Evolutionary conservation across 352 stramenopile species (phyloP), one percentile per base, ranked within the genome.

Genomic region (Globisporangium emineosum): DNA sequence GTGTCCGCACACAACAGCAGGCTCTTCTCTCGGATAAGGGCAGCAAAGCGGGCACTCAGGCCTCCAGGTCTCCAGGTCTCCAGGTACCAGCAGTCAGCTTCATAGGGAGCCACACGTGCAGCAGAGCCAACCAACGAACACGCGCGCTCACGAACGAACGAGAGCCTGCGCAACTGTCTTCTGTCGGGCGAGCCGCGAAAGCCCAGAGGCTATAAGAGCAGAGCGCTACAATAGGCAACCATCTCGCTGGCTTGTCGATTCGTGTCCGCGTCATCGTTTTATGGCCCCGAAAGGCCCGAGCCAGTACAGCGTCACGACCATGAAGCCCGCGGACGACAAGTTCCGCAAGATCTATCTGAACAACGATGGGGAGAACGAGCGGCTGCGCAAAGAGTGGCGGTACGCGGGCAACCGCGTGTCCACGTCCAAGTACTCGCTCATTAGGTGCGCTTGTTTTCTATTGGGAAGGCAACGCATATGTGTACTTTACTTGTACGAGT

Each of bases 381-480:
- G 65, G 2, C 66, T 91, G 33, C 76, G 76, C 19, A 64, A 66
- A 8, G 69, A 78, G 50, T 43, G 56, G 42, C 64, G 60, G 29
- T 91, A 89, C 64, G 70, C 73, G 0, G 69, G 78, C 60, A 98
- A 98, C 72, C 78, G 69, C 56, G 83, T 98, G 50, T 73, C 68
- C 6, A 98, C 92, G 47, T 93, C 84, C 72, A 98, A 97, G 79
- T 99, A 99, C 75, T 98, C 95, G 17, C 15, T 96, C 10, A n/a
- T 79, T 27, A 86, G 72, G 77, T 86, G 12, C 21, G 73, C 29
- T 5, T 29, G 21, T 55, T 13, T 25, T 25, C 43, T 50, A 19
- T 43, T 12, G 4, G 13, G 32, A 43, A 43, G 19, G 35, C 35
- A n/a, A 43, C 7, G 35, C 13, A 27, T 50, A 2, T 50, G 35